These are phyloP conservation scores for Grosmannia clavigera DNA, from an alignment of 2,329 filamentous ascomycete species.

Conservation along the genomic window DNA sequence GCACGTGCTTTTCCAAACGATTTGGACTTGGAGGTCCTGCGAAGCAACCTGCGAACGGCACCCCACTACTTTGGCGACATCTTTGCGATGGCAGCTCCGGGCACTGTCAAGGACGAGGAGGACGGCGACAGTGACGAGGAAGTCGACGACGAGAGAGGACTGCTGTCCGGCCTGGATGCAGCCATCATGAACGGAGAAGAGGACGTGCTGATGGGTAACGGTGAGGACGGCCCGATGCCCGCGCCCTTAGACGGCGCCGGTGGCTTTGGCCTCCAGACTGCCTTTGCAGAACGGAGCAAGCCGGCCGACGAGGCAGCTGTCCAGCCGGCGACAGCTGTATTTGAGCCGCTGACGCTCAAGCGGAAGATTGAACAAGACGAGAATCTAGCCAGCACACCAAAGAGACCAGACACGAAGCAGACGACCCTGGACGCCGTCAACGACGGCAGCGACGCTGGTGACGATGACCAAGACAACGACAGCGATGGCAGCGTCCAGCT, in stretches of 20 bases:
- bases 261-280: conserved; percentile 1
- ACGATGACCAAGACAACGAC: conserved; percentile 33
- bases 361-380: conserved; percentile 31
- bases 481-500: conserved; percentile 43
- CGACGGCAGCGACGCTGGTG: conserved; percentile 4
- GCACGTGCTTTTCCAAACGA: conserved; percentile 51
- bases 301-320: conserved; percentile 12
- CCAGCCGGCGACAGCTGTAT: neutral
- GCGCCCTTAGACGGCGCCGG: neutral
- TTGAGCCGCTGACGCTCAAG: conserved; percentile 22
- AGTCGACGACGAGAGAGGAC: conserved; percentile 14
- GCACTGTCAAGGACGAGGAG: conserved; percentile 22
- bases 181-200: neutral
- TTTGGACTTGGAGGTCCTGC: conserved; percentile 58
- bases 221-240: neutral
- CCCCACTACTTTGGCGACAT: conserved; percentile 17
- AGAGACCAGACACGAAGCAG: conserved; percentile 12
- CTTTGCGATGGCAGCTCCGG: conserved; percentile 10
- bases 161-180: neutral
- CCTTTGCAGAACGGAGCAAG: conserved; percentile 7
- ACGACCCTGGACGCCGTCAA: conserved; percentile 1
- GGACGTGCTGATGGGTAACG: neutral
- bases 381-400: conserved; percentile 15
- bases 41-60: conserved; percentile 40
- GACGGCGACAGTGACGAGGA: conserved; percentile 35